Conservation (phyloP, 2,329 filamentous ascomycete genomes). For the Myriosclerotinia duriaeana region DNA sequence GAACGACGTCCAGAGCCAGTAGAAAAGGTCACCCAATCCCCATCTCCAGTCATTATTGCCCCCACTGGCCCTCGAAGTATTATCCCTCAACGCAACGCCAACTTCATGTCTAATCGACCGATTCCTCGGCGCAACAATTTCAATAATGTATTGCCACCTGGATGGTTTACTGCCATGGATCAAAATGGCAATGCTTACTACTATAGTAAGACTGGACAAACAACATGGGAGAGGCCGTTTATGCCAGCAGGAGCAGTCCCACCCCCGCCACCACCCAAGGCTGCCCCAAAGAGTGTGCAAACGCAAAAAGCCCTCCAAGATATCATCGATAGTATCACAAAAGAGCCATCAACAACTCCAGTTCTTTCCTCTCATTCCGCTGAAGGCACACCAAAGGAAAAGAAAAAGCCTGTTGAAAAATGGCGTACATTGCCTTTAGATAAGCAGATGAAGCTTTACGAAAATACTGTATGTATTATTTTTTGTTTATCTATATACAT, state of each 20-base stretch:
- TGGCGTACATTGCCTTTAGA: conserved; percentile 70
- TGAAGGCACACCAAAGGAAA: conserved; percentile 53
- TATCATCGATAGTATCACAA: conserved; percentile 81
- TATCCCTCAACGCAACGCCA: conserved; percentile 56
- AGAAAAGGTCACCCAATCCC: conserved; percentile 45
- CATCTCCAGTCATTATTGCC: conserved; percentile 39
- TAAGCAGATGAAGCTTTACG: conserved; percentile 93
- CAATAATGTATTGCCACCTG: conserved; percentile 68
- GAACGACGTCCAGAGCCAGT: conserved; percentile 63
- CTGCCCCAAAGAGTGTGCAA: conserved; percentile 44
- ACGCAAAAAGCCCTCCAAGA: conserved; percentile 77
- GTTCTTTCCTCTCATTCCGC: conserved; percentile 61
- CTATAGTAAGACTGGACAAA: conserved; percentile 74
- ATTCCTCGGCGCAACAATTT: conserved; percentile 58
- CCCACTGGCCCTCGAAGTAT: conserved; percentile 49
- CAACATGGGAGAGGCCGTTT: conserved; percentile 79
- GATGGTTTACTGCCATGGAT: conserved; percentile 80
- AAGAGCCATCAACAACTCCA: conserved; percentile 51
- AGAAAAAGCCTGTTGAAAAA: conserved; percentile 65
- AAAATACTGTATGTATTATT: conserved; percentile 73
- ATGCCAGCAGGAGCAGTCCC: conserved; percentile 61
- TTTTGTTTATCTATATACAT: background rate
- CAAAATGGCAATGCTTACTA: conserved; percentile 75
- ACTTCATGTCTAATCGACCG: conserved; percentile 53
- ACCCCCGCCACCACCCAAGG: conserved; percentile 53